A percentile compares a stretch with the other conserved stretches of the same genome.
Conservation (phyloP, 2,329 filamentous ascomycete genomes). For the Fusarium sp. region DNA sequence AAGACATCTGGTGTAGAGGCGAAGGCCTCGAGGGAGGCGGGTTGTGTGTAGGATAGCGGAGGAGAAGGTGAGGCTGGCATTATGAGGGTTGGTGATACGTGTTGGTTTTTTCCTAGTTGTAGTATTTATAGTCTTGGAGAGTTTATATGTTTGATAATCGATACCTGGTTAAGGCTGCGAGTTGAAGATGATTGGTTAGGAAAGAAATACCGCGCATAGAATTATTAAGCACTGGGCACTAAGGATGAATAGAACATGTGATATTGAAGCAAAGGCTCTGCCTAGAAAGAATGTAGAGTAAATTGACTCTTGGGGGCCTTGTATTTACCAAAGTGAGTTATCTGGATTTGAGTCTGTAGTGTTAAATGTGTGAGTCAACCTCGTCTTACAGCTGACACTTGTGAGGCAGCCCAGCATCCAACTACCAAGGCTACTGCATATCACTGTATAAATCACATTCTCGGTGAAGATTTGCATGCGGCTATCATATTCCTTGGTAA, state of each 20-base stretch:
- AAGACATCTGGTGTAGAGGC: constrained; percentile 27
- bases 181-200: constrained; percentile 25
- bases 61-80: constrained; percentile 20
- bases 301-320: too few relatives aligned
- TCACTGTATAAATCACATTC: not conserved
- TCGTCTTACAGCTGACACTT: not conserved
- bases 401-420: not conserved
- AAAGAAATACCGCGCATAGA: constrained; percentile 12
- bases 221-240: not conserved
- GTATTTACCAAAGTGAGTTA: not conserved
- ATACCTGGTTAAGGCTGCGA: constrained; percentile 34
- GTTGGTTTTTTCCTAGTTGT: not conserved
- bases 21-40: constrained; percentile 32
- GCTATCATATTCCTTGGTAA: not conserved
- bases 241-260: not conserved
- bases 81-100: not conserved
- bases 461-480: not conserved
- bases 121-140: not conserved
- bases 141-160: constrained; percentile 12
- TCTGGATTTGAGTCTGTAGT: not conserved
- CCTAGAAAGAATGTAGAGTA: too few relatives aligned
- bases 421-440: not conserved
- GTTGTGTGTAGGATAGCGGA: constrained; percentile 29
- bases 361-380: not conserved
- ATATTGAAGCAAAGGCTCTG: not conserved